A percentile compares a stretch with the other conserved stretches of the same genome.
These are phyloP conservation scores for Pseudotsuga menziesii DNA, from an alignment of 75 land plant genomes.

Conservation along the genomic window DNA sequence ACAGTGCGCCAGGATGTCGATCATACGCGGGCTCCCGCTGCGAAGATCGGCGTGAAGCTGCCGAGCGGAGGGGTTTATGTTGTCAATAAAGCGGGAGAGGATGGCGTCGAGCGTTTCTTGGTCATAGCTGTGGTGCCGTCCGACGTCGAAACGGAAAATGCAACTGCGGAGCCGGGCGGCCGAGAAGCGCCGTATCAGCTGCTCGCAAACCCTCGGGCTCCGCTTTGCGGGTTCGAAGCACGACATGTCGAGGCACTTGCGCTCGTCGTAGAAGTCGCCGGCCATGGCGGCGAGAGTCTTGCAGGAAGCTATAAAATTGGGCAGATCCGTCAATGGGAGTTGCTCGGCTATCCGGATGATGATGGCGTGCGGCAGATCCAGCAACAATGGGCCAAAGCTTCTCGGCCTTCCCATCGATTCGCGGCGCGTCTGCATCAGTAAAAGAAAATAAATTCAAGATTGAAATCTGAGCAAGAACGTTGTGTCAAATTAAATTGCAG, in stretches of 20 bases:
- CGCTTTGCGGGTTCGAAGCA: background rate
- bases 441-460: too few species aligned
- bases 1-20: conserved; percentile 13
- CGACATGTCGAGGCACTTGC: conserved; percentile 7
- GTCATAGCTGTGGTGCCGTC: background rate
- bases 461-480: too few species aligned
- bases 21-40: background rate
- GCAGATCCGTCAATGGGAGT: conserved; percentile 2
- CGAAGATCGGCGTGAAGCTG: background rate
- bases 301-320: conserved; percentile 7
- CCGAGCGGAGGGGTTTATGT: background rate
- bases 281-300: conserved; percentile 11
- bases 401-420: too few species aligned
- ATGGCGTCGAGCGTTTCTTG: background rate
- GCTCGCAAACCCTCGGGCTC: background rate
- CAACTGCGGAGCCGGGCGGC: background rate
- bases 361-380: conserved; percentile 5
- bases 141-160: background rate
- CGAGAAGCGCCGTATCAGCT: conserved; percentile 6
- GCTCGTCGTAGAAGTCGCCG: background rate
- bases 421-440: too few species aligned
- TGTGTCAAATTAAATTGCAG: too few species aligned
- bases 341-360: conserved; percentile 8
- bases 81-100: conserved; percentile 3
- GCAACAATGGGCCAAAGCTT: background rate